These are phyloP conservation scores for Wickerhamomyces sp. DNA, from an alignment of 1,139 yeast genomes.

Conservation along the genomic window DNA sequence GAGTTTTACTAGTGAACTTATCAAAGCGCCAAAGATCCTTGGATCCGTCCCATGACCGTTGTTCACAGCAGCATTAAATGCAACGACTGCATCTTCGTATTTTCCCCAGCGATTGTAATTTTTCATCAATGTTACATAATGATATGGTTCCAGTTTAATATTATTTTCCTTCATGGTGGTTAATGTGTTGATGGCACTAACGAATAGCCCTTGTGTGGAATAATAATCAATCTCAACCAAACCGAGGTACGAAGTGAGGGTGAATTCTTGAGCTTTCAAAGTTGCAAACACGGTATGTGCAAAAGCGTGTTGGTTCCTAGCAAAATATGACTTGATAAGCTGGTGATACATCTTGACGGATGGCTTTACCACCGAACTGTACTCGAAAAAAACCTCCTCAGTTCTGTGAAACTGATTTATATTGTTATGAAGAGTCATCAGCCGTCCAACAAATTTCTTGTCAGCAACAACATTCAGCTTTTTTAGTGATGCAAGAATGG, in stretches of 20 bases:
- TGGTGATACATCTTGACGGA: slow-evolving; percentile 7
- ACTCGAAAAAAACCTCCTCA: slow-evolving; percentile 4
- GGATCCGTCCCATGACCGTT: slow-evolving; percentile 31
- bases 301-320: slow-evolving; percentile 2
- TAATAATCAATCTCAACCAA: slow-evolving; percentile 12
- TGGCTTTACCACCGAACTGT: neutral
- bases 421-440: slow-evolving; percentile 12
- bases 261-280: neutral
- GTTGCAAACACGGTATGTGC: slow-evolving; percentile 4
- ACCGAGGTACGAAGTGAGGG: slow-evolving; percentile 1
- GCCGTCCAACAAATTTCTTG: slow-evolving; percentile 5
- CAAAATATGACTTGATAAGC: slow-evolving; percentile 14
- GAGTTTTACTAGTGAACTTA: slow-evolving; percentile 38
- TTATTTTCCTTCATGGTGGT: slow-evolving; percentile 27
- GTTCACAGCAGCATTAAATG: slow-evolving; percentile 39
- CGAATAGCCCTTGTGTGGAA: slow-evolving; percentile 14
- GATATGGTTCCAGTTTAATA: slow-evolving; percentile 4
- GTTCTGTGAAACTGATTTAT: slow-evolving; percentile 11
- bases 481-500: slow-evolving; percentile 10
- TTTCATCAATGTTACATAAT: slow-evolving; percentile 15
- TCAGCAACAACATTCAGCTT: slow-evolving; percentile 10
- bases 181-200: slow-evolving; percentile 36
- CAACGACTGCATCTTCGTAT: slow-evolving; percentile 23
- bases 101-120: slow-evolving; percentile 16
- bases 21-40: slow-evolving; percentile 35